Conservation (phyloP, 2,329 filamentous ascomycete species). For the Colletotrichum godetiae region DNA sequence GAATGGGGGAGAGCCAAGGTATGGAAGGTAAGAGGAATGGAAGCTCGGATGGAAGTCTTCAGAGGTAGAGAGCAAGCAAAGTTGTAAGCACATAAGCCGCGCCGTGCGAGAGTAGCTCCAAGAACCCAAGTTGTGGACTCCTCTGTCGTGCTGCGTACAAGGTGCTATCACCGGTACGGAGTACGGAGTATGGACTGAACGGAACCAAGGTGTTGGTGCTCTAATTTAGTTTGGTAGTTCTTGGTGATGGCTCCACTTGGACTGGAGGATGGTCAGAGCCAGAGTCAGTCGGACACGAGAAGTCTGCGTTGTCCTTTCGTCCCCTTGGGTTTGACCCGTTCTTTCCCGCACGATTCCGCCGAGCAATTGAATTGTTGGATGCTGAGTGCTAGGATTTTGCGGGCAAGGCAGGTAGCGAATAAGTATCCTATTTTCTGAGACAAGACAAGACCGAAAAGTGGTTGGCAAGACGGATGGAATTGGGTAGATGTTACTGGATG, state of each 20-base stretch:
- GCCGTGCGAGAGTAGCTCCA: too few species aligned
- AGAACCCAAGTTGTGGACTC: too few species aligned
- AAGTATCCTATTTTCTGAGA: not conserved
- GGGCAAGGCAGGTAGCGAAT: not conserved
- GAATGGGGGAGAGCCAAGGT: not conserved
- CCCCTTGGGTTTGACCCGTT: not conserved
- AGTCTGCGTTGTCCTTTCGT: not conserved
- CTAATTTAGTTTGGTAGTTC: constrained; percentile 5
- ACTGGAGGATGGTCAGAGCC: not conserved
- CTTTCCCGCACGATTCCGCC: not conserved
- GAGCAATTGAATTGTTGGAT: not conserved
- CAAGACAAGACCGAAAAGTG: not conserved
- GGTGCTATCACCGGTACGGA: not conserved
- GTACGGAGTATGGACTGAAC: not conserved
- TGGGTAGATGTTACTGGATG: not conserved
- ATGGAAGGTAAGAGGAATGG: not conserved
- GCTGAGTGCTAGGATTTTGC: not conserved
- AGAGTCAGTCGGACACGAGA: not conserved
- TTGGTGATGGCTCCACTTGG: constrained; percentile 11
- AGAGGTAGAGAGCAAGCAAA: not conserved
- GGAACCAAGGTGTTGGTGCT: constrained; percentile 16
- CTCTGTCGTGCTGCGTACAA: not conserved
- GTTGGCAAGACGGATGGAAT: not conserved
- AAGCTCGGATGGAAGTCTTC: not conserved
- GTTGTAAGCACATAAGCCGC: not conserved